Evolutionary conservation across 495 filamentous ascomycete genomes (phyloP).

Genomic region (Ascodesmis nigricans): DNA sequence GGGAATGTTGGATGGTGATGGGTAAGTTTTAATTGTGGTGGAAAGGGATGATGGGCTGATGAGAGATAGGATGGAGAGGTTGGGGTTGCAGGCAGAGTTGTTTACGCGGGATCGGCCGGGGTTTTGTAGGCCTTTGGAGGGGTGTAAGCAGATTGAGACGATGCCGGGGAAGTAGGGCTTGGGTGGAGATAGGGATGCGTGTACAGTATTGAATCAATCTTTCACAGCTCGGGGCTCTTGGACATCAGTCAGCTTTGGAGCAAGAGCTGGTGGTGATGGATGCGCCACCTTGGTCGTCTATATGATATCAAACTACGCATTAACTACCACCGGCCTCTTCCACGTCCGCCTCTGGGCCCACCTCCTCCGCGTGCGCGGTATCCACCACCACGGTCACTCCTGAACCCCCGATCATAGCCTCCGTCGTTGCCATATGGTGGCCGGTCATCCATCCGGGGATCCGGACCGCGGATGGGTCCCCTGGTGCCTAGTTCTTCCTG

Average conservation of each 20-base stretch:
- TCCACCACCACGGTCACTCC: constrained; percentile 27
- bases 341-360: constrained; percentile 23
- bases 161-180: constrained; percentile 1
- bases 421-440: constrained; percentile 26
- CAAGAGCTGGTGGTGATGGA: too few species aligned
- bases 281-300: too few species aligned
- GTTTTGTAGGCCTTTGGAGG: constrained; percentile 1
- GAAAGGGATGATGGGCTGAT: background rate
- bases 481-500: constrained; percentile 58
- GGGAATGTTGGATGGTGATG: constrained; percentile 3
- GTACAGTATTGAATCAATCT: too few species aligned
- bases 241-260: too few species aligned
- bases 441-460: constrained; percentile 29
- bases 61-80: background rate
- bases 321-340: constrained; percentile 8
- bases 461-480: constrained; percentile 34
- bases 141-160: constrained; percentile 2
- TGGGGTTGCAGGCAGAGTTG: background rate
- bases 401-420: constrained; percentile 26
- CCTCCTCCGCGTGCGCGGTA: constrained; percentile 25
- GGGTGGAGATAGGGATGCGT: too few species aligned
- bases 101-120: constrained; percentile 1
- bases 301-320: too few species aligned
- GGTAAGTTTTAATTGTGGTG: background rate
- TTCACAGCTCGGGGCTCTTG: too few species aligned